These are phyloP conservation scores for Coniosporium tulheliwenetii DNA, from an alignment of 2,329 filamentous ascomycete species.

Conservation along the genomic window DNA sequence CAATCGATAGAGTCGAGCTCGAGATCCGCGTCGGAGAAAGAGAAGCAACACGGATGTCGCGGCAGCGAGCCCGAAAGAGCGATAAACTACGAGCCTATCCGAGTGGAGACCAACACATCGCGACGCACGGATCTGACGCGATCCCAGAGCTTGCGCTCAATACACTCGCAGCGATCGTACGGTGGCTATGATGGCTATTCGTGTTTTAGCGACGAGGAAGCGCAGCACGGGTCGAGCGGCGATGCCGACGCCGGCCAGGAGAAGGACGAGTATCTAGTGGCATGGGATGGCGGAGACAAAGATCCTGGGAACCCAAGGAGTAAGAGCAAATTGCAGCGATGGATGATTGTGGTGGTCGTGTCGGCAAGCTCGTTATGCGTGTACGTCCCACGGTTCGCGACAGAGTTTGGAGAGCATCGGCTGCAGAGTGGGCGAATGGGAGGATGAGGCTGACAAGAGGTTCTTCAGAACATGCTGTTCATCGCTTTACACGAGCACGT, in stretches of 20 bases:
- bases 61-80: no score
- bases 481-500: slow-evolving; percentile 80
- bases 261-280: slow-evolving; percentile 47
- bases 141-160: slow-evolving; percentile 7
- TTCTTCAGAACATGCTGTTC: slow-evolving; percentile 56
- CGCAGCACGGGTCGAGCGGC: slow-evolving; percentile 2
- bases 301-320: slow-evolving; percentile 64
- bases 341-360: slow-evolving; percentile 65
- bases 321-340: slow-evolving; percentile 51
- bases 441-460: not conserved
- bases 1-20: no score
- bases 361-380: slow-evolving; percentile 64
- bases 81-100: not conserved
- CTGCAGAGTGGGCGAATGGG: not conserved
- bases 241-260: slow-evolving; percentile 1
- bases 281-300: slow-evolving; percentile 51
- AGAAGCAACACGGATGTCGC: no score
- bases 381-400: slow-evolving; percentile 38
- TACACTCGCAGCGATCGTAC: slow-evolving; percentile 12
- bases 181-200: slow-evolving; percentile 13
- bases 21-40: no score
- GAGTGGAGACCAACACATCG: not conserved
- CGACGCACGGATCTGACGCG: not conserved
- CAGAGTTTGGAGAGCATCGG: not conserved
- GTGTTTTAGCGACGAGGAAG: slow-evolving; percentile 7